These are phyloP conservation scores for Chionographis japonica DNA, from an alignment of 106 monocot species.

Conservation along the genomic window DNA sequence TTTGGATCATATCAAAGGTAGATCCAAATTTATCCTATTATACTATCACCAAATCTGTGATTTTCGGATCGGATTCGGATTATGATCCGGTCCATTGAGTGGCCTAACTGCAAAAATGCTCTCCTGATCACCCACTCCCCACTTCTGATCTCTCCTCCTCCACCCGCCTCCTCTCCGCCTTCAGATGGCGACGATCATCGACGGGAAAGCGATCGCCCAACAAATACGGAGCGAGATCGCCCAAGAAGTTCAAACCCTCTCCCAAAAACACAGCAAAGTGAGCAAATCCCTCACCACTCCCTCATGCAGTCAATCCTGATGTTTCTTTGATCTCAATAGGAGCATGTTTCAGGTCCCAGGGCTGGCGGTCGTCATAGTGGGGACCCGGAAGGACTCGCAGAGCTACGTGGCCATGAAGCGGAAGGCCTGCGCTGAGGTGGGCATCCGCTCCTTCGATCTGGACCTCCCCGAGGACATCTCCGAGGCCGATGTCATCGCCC, in stretches of 20 bases:
- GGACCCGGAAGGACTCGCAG: constrained; percentile 77
- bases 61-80: not conserved
- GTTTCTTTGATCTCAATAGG: not conserved
- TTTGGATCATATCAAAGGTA: too few relatives aligned
- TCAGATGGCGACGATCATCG: constrained; percentile 72
- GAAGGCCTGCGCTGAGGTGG: constrained; percentile 90
- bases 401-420: constrained; percentile 88
- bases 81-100: constrained; percentile 1
- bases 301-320: not conserved
- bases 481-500: constrained; percentile 49
- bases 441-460: constrained; percentile 70
- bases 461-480: constrained; percentile 67
- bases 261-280: constrained; percentile 38
- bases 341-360: constrained; percentile 61
- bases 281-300: not conserved
- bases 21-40: too few relatives aligned
- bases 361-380: constrained; percentile 88
- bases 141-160: too few relatives aligned
- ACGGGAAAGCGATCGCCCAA: constrained; percentile 86
- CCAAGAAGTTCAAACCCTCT: constrained; percentile 58
- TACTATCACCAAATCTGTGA: too few relatives aligned
- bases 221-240: constrained; percentile 73
- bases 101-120: not conserved
- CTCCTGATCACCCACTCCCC: not conserved
- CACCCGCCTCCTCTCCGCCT: not conserved